Evolutionary conservation across 768 basidiomycete genomes (phyloP).

Genomic region (Leccinum boreale): DNA sequence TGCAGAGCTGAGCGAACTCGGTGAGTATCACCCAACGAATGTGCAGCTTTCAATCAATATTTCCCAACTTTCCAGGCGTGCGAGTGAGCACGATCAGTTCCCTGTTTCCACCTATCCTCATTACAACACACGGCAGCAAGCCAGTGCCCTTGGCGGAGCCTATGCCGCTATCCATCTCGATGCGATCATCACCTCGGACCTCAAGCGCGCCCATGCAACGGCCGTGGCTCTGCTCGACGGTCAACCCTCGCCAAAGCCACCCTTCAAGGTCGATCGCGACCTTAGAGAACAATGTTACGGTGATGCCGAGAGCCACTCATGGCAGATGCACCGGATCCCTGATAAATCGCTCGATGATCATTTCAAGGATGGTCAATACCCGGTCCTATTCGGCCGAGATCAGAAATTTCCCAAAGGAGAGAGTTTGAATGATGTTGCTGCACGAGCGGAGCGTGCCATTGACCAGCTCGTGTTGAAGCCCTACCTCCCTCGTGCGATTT

Average conservation of each 20-base stretch:
- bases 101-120: not conserved
- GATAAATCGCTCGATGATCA: slow-evolving; percentile 42
- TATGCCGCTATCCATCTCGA: slow-evolving; percentile 47
- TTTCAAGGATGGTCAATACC: slow-evolving; percentile 51
- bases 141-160: slow-evolving; percentile 54
- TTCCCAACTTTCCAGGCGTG: slow-evolving; percentile 43
- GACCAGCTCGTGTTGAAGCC: slow-evolving; percentile 50
- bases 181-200: slow-evolving; percentile 62
- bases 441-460: slow-evolving; percentile 51
- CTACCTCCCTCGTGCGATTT: slow-evolving; percentile 45
- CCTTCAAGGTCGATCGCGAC: slow-evolving; percentile 45
- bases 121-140: slow-evolving; percentile 46
- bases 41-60: slow-evolving; percentile 1
- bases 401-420: slow-evolving; percentile 72
- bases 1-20: slow-evolving; percentile 71
- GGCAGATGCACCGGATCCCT: slow-evolving; percentile 28
- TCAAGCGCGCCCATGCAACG: slow-evolving; percentile 62
- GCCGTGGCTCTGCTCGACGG: slow-evolving; percentile 52
- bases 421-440: slow-evolving; percentile 58
- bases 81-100: slow-evolving; percentile 35
- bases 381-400: slow-evolving; percentile 40
- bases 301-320: slow-evolving; percentile 61
- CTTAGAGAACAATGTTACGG: slow-evolving; percentile 73
- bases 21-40: slow-evolving; percentile 35
- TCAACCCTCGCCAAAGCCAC: slow-evolving; percentile 46